A percentile compares a stretch with the other conserved stretches of the same genome.
phyloP scores from a whole-genome alignment of 495 filamentous ascomycete genomes.

The Aspergillus leporis region DNA sequence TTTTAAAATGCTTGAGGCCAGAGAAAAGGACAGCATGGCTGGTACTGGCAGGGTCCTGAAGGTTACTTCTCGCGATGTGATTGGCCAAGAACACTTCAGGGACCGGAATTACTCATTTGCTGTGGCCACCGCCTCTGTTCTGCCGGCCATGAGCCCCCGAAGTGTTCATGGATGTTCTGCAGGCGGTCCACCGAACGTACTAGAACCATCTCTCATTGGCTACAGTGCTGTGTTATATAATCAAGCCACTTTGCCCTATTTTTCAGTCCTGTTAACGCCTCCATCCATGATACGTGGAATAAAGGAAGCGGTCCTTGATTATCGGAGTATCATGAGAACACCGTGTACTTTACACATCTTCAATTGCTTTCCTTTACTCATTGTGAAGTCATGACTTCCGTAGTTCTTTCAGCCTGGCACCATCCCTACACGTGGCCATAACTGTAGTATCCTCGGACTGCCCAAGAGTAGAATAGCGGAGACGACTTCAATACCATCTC shows the following conservation, averaged over 20 bases:
- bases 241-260: neutral
- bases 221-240: neutral
- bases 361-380: neutral
- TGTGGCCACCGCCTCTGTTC: constrained; percentile 31
- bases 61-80: constrained; percentile 44
- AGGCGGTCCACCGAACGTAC: constrained; percentile 29
- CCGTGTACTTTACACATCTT: neutral
- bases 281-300: neutral
- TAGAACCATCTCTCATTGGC: constrained; percentile 12
- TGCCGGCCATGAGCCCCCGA: constrained; percentile 1
- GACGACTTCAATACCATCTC: too few relatives aligned
- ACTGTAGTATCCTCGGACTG: too few relatives aligned
- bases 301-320: neutral
- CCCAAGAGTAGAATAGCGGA: too few relatives aligned
- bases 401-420: neutral
- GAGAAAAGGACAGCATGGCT: constrained; percentile 23
- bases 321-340: neutral
- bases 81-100: constrained; percentile 30
- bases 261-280: neutral
- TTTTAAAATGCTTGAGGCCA: constrained; percentile 28
- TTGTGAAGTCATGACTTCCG: neutral
- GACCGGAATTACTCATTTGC: constrained; percentile 27
- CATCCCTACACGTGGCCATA: neutral
- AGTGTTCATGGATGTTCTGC: constrained; percentile 9
- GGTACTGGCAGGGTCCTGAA: constrained; percentile 21